These are phyloP conservation scores for Skeletonema costatum DNA, from an alignment of 108 stramenopile genomes.

Conservation along the genomic window DNA sequence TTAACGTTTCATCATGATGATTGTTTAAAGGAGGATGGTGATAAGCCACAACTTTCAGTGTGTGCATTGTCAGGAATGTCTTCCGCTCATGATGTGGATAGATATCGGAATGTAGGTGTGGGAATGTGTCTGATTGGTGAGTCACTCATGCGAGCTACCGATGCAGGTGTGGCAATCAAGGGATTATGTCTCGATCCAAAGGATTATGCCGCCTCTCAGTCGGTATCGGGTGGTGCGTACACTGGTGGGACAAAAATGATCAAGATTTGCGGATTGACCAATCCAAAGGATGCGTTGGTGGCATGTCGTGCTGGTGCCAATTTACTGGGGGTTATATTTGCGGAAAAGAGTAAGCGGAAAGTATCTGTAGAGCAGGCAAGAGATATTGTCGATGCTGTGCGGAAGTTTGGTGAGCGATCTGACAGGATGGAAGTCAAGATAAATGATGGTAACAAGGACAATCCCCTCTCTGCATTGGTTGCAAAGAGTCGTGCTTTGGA, in stretches of 20 bases:
- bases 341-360: constrained; percentile 82
- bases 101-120: constrained; percentile 82
- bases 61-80: constrained; percentile 93
- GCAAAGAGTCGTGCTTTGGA: constrained; percentile 61
- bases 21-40: background rate
- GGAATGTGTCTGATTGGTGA: constrained; percentile 97
- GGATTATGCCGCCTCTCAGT: constrained; percentile 50
- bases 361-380: constrained; percentile 72
- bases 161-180: constrained; percentile 82
- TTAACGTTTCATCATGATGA: constrained; percentile 60
- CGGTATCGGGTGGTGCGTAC: constrained; percentile 71
- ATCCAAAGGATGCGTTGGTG: constrained; percentile 86
- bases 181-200: constrained; percentile 85
- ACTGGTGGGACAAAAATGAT: constrained; percentile 77
- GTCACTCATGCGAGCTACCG: constrained; percentile 94
- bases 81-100: constrained; percentile 78
- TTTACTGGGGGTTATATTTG: constrained; percentile 97
- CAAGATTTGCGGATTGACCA: constrained; percentile 97
- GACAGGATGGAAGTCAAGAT: constrained; percentile 27
- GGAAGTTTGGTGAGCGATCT: constrained; percentile 89
- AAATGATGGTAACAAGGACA: constrained; percentile 4
- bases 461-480: constrained; percentile 54
- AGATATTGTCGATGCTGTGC: constrained; percentile 78
- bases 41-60: constrained; percentile 38
- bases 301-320: constrained; percentile 93